phyloP scores from a whole-genome alignment of 768 basidiomycete species.

The Rickenella mellea region DNA sequence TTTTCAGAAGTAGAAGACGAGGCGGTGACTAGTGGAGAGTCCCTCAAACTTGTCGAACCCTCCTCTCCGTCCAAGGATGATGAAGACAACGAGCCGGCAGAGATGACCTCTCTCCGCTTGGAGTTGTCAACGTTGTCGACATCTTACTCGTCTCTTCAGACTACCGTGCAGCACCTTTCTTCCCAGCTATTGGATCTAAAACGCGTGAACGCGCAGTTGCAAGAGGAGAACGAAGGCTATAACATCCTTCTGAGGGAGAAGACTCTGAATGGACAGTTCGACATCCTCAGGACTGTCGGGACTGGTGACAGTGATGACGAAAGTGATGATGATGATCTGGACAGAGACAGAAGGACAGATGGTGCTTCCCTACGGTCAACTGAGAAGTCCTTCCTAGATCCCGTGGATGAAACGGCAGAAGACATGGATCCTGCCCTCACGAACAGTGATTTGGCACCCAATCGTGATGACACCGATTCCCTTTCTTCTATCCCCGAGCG shows the following conservation, averaged over 20 bases:
- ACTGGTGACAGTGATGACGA: slow-evolving; percentile 18
- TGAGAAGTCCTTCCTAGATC: not conserved
- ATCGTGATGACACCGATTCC: slow-evolving; percentile 30
- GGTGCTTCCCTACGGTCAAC: not conserved
- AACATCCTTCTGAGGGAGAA: slow-evolving; percentile 88
- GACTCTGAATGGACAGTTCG: slow-evolving; percentile 84
- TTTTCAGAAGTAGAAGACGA: slow-evolving; percentile 29
- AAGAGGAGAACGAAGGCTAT: slow-evolving; percentile 96
- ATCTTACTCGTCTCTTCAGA: slow-evolving; percentile 76
- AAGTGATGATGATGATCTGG: slow-evolving; percentile 24
- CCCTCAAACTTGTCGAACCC: too few species aligned
- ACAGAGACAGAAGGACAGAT: slow-evolving; percentile 14
- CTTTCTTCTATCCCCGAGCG: slow-evolving; percentile 30
- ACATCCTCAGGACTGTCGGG: slow-evolving; percentile 61
- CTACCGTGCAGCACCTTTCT: slow-evolving; percentile 75
- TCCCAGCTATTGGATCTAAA: slow-evolving; percentile 82
- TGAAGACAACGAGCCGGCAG: slow-evolving; percentile 69
- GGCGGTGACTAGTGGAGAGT: slow-evolving; percentile 31
- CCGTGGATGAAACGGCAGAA: slow-evolving; percentile 22
- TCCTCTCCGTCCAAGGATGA: slow-evolving; percentile 29
- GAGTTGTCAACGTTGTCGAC: slow-evolving; percentile 84
- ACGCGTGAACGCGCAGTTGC: slow-evolving; percentile 75
- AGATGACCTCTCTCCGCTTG: slow-evolving; percentile 74
- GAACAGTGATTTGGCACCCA: slow-evolving; percentile 24
- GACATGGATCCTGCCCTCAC: slow-evolving; percentile 14